Evolutionary conservation across 2,329 filamentous ascomycete genomes (phyloP).

Genomic region (Paracamarosporium sp.): DNA sequence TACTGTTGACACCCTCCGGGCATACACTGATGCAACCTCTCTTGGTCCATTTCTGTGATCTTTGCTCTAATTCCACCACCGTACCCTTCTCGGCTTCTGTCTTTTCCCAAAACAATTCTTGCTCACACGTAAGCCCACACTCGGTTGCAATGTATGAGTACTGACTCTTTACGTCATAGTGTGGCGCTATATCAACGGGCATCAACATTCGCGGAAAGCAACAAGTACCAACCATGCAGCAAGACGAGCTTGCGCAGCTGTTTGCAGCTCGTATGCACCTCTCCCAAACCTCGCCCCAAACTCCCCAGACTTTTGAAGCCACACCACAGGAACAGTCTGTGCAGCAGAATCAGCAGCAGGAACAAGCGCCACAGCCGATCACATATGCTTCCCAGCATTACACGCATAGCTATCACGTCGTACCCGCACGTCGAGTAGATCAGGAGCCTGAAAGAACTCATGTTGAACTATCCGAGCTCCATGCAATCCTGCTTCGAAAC

Average conservation of each 20-base stretch:
- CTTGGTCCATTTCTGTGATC: slow-evolving; percentile 46
- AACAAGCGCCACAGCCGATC: slow-evolving; percentile 55
- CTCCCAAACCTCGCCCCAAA: slow-evolving; percentile 40
- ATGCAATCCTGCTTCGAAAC: slow-evolving; percentile 67
- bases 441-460: slow-evolving; percentile 40
- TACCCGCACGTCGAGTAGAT: slow-evolving; percentile 35
- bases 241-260: slow-evolving; percentile 82
- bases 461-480: slow-evolving; percentile 50
- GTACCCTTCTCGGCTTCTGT: slow-evolving; percentile 50
- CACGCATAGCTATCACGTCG: slow-evolving; percentile 76
- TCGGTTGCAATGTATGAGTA: slow-evolving; percentile 17
- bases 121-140: slow-evolving; percentile 53
- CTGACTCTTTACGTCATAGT: slow-evolving; percentile 52
- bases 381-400: slow-evolving; percentile 85
- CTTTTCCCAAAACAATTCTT: slow-evolving; percentile 53
- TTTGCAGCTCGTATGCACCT: slow-evolving; percentile 80
- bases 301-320: slow-evolving; percentile 57
- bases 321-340: slow-evolving; percentile 14
- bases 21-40: slow-evolving; percentile 42
- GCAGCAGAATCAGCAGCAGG: slow-evolving; percentile 22
- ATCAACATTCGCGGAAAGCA: slow-evolving; percentile 49
- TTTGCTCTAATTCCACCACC: slow-evolving; percentile 47
- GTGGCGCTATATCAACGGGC: slow-evolving; percentile 49
- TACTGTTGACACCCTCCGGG: slow-evolving; percentile 24
- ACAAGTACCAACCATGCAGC: slow-evolving; percentile 59